Evolutionary conservation across 1,139 yeast species (phyloP), one percentile per base, ranked within the genome.

Genomic region (Ashbya aceris): DNA sequence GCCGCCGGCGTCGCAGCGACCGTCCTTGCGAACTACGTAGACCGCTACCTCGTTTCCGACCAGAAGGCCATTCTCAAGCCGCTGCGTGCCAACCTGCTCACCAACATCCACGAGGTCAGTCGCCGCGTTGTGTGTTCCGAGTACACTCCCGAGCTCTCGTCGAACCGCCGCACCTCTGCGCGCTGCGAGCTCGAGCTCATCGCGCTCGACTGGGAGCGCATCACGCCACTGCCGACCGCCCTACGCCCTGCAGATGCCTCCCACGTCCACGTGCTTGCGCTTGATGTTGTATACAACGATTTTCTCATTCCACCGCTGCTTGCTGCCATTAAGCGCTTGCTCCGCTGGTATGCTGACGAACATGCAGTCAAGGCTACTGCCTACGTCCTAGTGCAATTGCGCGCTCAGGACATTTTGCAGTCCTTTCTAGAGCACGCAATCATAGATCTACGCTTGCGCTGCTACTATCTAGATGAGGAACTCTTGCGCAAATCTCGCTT

Each of bases 221-320:
- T 11, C 26, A 38, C 35, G 7, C 20, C 32, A 8, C 14, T 28
- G 11, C 12, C 37, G 29, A 35, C 41, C 2, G 29, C 45, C 3
- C 36, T 41, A 7, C 40, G 45, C 13, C 49, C 50, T 7, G 45
- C 36, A 13, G 38, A 47, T 1, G 11, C 31, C 39, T 9, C 30
- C 45, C 14, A 17, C 39, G 40, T 56, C 2, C 49, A 49, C 31
- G 51, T 59, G 8, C 7, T 60, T 4, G 63, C 64, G 7, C 52
- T 61, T 57, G 65, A 61, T 45, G 64, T 60, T 6, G 55, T 61
- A 5, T 60, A 61, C 51, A 61, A 61, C 39, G 64, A 58, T 30
- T 60, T 49, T 38, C 45, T 61, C 11, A 58, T 60, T 8, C 48
- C 45, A 2, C 62, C 64, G 2, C 58, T 56, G 37, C 43, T 61